A percentile compares a stretch with the other conserved stretches of the same genome.
Evolutionary conservation across 306 rosid species (phyloP).

Genomic region (Pterocarpus santalinus): DNA sequence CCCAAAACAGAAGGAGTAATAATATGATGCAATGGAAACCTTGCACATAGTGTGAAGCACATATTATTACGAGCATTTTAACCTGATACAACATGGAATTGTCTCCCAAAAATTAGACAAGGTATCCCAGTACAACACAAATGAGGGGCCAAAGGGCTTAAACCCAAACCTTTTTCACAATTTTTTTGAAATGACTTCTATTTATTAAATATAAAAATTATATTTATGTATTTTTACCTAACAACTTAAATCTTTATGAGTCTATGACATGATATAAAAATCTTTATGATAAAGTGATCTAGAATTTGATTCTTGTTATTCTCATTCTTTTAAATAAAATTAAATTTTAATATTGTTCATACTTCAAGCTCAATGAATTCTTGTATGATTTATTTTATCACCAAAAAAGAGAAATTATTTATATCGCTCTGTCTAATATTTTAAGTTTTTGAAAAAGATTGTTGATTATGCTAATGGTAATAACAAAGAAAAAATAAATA

Average conservation of each 20-base stretch:
- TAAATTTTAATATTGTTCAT: no score
- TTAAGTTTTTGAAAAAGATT: no score
- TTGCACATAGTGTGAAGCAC: slow-evolving; percentile 14
- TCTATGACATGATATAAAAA: no score
- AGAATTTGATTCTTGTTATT: no score
- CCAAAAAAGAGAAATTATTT: no score
- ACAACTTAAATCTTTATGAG: no score
- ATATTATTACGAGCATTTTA: slow-evolving; percentile 30
- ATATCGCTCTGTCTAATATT: no score
- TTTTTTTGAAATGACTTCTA: slow-evolving; percentile 20
- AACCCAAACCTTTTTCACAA: background rate
- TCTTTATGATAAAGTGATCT: no score
- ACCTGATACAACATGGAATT: slow-evolving; percentile 34
- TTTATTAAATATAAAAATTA: background rate
- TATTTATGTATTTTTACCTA: no score
- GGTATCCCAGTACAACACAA: slow-evolving; percentile 34
- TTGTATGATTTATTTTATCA: no score
- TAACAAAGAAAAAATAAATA: background rate
- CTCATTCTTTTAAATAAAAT: no score
- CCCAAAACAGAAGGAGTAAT: slow-evolving; percentile 11
- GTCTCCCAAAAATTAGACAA: slow-evolving; percentile 38
- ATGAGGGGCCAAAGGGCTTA: background rate
- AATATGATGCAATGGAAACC: slow-evolving; percentile 27
- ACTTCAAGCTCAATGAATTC: no score
- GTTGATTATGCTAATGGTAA: background rate